Evolutionary conservation across 177 flowering plant species (phyloP), one percentile per base, ranked within the genome.

Genomic region (Telopea speciosissima): DNA sequence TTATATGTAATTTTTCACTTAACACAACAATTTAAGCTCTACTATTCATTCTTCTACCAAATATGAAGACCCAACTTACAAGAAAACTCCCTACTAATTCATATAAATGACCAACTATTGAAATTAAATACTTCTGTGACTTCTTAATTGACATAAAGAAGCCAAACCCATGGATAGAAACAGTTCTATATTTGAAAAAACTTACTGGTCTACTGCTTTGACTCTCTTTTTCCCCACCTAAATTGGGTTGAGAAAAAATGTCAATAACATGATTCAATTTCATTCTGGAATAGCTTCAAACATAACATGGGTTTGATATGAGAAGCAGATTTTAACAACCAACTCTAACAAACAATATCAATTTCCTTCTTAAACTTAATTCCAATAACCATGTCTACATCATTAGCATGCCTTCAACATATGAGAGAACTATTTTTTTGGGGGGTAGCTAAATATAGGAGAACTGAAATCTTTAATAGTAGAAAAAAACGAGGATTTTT

Each of bases 251-350:
- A 49, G 5, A 49, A 49, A 5, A 49, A 16, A 49, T 5, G 8
- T 7, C 61, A 58, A 21, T 17, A 58, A 19, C n/a, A n/a, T 58
- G 23, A 58, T 58, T 58, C 16, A 14, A 68, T 33, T 52, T 66
- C 68, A 59, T n/a, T 70, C 62, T 59, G 76, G 60, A 44, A 73
- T 70, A 64, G 1, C 65, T 62, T 71, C 77, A 63, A 79, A 79
- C 81, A 58, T 19, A 16, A 58, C n/a, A 19, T n/a, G n/a, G 23
- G 22, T 58, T 58, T 49, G 19, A 49, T 49, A 49, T 12, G 54
- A 5, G 19, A 49, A 49, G 17, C 14, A 49, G 54, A 13, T 49
- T 49, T 49, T 49, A 49, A 11, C 54, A 49, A 49, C 40, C 40
- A 36, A 28, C 40, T 36, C 31, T 36, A 36, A 8, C 40, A 36